Conservation (phyloP, 2,329 filamentous ascomycete species). For the Knufia petricola region DNA sequence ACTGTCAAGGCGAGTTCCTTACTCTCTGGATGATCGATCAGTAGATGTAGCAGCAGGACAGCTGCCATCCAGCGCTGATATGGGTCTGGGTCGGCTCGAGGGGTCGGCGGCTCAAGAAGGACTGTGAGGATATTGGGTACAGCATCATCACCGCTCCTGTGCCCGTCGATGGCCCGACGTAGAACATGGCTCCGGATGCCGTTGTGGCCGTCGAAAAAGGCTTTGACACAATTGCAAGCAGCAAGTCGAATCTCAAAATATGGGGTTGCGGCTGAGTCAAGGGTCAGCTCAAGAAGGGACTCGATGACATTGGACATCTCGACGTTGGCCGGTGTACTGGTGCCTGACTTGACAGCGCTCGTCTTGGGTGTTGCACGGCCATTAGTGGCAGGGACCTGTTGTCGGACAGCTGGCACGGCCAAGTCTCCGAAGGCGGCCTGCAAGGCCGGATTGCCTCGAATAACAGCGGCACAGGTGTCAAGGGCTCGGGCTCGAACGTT, state of each 20-base stretch:
- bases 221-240: slow-evolving; percentile 82
- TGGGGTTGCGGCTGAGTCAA: slow-evolving; percentile 56
- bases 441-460: slow-evolving; percentile 65
- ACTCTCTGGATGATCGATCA: slow-evolving; percentile 69
- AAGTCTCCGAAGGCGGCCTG: slow-evolving; percentile 87
- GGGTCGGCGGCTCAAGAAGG: slow-evolving; percentile 58
- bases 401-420: slow-evolving; percentile 49
- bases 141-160: slow-evolving; percentile 65
- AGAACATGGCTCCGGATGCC: slow-evolving; percentile 80
- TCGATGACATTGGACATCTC: slow-evolving; percentile 80
- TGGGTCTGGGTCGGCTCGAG: slow-evolving; percentile 59
- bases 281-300: slow-evolving; percentile 71
- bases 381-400: slow-evolving; percentile 25
- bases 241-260: slow-evolving; percentile 74
- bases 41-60: slow-evolving; percentile 73
- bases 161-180: slow-evolving; percentile 77
- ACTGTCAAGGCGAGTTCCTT: slow-evolving; percentile 73
- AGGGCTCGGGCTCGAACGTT: slow-evolving; percentile 80
- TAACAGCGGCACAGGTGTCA: slow-evolving; percentile 75
- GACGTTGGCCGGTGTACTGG: slow-evolving; percentile 26
- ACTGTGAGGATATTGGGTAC: slow-evolving; percentile 82
- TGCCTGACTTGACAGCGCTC: slow-evolving; percentile 27
- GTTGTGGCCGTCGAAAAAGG: slow-evolving; percentile 76
- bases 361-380: slow-evolving; percentile 24
- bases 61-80: slow-evolving; percentile 87